A percentile compares a stretch with the other conserved stretches of the same genome.
These are phyloP conservation scores for Sugiyamaella qingdaonensis DNA, from an alignment of 805 yeast genomes.

Conservation along the genomic window DNA sequence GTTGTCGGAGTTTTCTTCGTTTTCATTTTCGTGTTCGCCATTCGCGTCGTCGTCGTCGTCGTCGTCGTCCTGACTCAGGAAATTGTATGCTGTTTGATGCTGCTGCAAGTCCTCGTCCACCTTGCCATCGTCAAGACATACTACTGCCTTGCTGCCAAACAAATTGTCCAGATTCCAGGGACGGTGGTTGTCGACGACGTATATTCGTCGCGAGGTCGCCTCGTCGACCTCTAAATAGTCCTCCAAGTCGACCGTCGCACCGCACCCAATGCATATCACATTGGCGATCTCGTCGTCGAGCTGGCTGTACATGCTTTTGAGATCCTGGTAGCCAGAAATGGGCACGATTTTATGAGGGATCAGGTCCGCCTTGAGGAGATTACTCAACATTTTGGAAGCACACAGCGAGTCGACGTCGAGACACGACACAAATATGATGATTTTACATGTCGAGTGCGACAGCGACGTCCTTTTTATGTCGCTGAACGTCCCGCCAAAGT, in stretches of 20 bases:
- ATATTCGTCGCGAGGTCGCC: conserved; percentile 51
- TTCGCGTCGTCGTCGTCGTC: conserved; percentile 37
- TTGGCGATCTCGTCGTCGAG: conserved; percentile 73
- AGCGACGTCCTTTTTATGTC: conserved; percentile 66
- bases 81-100: conserved; percentile 60
- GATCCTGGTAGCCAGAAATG: conserved; percentile 83
- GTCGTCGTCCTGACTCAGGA: conserved; percentile 34
- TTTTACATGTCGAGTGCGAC: conserved; percentile 88
- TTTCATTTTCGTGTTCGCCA: conserved; percentile 30
- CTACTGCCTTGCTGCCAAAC: conserved; percentile 71
- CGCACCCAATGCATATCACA: conserved; percentile 84
- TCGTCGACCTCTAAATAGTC: conserved; percentile 40
- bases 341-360: conserved; percentile 88
- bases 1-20: conserved; percentile 18
- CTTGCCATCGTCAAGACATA: conserved; percentile 83
- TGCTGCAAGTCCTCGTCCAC: conserved; percentile 53
- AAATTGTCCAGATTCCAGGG: conserved; percentile 96
- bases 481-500: conserved; percentile 63
- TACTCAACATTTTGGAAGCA: conserved; percentile 72
- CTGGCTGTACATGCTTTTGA: conserved; percentile 53
- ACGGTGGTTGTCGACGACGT: conserved; percentile 84
- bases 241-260: conserved; percentile 83
- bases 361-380: conserved; percentile 69
- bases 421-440: conserved; percentile 85
- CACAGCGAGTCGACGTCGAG: conserved; percentile 88